phyloP scores from a whole-genome alignment of 495 filamentous ascomycete species.

The Hyaloscypha hepaticicola region DNA sequence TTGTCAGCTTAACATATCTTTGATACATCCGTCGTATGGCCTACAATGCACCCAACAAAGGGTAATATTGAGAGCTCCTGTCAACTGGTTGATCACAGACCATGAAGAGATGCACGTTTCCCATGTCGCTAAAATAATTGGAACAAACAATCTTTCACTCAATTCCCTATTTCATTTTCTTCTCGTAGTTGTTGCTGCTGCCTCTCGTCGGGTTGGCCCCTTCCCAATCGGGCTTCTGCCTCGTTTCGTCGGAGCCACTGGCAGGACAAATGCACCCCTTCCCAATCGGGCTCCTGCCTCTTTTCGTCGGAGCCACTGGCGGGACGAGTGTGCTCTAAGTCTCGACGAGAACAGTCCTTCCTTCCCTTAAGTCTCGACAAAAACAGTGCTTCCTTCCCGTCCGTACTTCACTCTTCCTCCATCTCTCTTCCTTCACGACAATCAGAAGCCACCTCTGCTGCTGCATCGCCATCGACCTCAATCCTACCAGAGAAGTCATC shows the following conservation, averaged over 20 bases:
- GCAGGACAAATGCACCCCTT: neutral
- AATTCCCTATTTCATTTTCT: neutral
- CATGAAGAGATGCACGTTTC: too few relatives aligned
- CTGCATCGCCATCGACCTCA: slow-evolving; percentile 3
- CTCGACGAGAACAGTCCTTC: neutral
- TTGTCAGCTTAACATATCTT: slow-evolving; percentile 16
- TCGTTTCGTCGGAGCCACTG: too few relatives aligned
- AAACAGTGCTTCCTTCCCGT: neutral
- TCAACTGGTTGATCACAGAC: too few relatives aligned
- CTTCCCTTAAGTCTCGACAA: neutral
- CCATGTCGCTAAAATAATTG: too few relatives aligned
- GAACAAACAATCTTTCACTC: neutral
- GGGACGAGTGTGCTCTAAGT: neutral
- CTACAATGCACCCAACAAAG: too few relatives aligned
- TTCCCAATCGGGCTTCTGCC: neutral
- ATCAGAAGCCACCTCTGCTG: slow-evolving; percentile 14
- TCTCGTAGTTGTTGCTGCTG: too few relatives aligned
- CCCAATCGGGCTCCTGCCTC: neutral
- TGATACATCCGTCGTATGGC: neutral
- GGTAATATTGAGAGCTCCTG: too few relatives aligned
- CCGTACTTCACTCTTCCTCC: slow-evolving; percentile 4
- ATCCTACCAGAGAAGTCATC: slow-evolving; percentile 11
- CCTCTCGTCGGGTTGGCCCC: too few relatives aligned
- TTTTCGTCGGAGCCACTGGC: neutral
- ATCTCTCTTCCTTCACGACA: neutral